Evolutionary conservation across 2,329 filamentous ascomycete species (phyloP).

Genomic region (Cryphonectria carpinicola): DNA sequence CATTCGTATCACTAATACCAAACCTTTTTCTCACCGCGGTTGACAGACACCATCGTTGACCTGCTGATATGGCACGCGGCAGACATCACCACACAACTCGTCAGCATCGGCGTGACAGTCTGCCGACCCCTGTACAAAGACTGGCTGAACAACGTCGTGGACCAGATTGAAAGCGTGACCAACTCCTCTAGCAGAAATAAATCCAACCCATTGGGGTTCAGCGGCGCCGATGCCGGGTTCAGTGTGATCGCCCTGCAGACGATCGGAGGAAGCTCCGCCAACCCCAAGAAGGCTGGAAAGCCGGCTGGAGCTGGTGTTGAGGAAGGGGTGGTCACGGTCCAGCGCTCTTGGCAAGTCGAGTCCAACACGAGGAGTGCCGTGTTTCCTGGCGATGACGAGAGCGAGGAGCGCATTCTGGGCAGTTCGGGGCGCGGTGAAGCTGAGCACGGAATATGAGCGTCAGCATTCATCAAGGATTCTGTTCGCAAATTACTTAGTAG

Average conservation of each 20-base stretch:
- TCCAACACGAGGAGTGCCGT: conserved; percentile 4
- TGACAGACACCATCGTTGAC: conserved; percentile 21
- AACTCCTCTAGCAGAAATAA: background rate
- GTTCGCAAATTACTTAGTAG: background rate
- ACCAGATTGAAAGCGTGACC: conserved; percentile 6
- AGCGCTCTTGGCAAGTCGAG: conserved; percentile 6
- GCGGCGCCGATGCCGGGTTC: background rate
- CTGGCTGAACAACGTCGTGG: conserved; percentile 23
- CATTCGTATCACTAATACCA: background rate
- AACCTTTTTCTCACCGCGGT: too few species aligned
- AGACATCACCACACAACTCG: conserved; percentile 24
- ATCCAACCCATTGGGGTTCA: background rate
- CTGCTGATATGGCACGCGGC: conserved; percentile 25
- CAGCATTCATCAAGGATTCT: background rate
- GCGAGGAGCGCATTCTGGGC: conserved; percentile 7
- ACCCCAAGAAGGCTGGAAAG: background rate
- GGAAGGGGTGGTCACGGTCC: background rate
- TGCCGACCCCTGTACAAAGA: conserved; percentile 28
- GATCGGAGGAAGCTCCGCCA: conserved; percentile 16
- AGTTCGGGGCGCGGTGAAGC: background rate
- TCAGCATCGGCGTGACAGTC: conserved; percentile 25
- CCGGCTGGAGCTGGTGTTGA: background rate
- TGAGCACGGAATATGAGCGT: background rate
- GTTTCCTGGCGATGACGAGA: background rate
- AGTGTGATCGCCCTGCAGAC: conserved; percentile 20